Conservation (phyloP, 306 rosid genomes). For the Corylus heterophylla region DNA sequence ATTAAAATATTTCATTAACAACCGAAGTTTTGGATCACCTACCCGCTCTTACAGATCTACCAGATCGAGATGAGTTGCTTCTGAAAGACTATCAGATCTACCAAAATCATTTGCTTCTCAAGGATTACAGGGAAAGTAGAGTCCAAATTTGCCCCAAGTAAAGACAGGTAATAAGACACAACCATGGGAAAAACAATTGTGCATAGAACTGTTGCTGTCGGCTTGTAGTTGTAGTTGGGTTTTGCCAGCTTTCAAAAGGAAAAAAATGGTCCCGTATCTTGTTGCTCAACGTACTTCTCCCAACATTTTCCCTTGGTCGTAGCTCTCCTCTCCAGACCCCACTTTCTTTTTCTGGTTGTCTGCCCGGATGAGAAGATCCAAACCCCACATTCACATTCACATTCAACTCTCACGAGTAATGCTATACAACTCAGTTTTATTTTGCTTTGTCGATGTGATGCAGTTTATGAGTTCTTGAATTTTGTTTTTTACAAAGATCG, state of each 20-base stretch:
- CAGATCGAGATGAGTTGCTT: not conserved
- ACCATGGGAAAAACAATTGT: not conserved
- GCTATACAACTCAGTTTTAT: too few species aligned
- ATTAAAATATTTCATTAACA: too few species aligned
- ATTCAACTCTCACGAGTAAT: too few species aligned
- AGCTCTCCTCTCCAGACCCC: not conserved
- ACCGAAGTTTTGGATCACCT: too few species aligned
- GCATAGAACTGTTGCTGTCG: not conserved
- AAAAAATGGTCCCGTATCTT: not conserved
- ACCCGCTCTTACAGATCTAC: not conserved
- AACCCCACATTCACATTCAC: too few species aligned
- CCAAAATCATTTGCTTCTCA: not conserved
- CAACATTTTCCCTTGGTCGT: not conserved
- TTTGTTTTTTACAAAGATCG: too few species aligned
- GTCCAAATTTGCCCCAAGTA: constrained; percentile 11
- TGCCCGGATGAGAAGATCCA: too few species aligned
- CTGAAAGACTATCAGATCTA: constrained; percentile 12
- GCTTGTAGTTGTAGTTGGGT: not conserved
- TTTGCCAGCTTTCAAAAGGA: not conserved
- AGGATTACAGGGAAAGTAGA: not conserved
- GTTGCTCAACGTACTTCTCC: not conserved
- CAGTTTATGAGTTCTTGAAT: too few species aligned
- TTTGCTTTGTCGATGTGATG: too few species aligned
- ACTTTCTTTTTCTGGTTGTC: too few species aligned
- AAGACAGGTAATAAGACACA: constrained; percentile 22